Evolutionary conservation across 768 basidiomycete genomes (phyloP).

Genomic region (Suillus subaureus): DNA sequence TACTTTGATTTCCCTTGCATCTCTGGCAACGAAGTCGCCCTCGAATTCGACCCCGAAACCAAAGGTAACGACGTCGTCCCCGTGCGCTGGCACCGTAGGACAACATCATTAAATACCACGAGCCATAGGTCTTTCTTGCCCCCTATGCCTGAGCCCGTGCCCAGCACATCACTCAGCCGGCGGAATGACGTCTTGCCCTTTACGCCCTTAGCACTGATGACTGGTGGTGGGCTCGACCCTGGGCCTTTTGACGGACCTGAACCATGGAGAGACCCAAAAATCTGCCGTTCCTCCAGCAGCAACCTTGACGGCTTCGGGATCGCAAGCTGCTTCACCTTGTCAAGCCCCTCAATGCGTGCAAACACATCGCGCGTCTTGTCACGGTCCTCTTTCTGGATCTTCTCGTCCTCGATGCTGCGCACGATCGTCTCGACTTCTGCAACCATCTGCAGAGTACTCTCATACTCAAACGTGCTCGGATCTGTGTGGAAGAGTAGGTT

Average conservation of each 20-base stretch:
- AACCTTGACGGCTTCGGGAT: conserved; percentile 88
- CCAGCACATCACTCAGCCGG: conserved; percentile 87
- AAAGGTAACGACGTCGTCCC: conserved; percentile 87
- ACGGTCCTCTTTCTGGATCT: conserved; percentile 94
- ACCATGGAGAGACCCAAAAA: conserved; percentile 30
- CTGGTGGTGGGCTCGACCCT: conserved; percentile 38
- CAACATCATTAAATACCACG: conserved; percentile 95
- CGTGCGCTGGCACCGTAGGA: conserved; percentile 86
- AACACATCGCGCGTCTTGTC: conserved; percentile 95
- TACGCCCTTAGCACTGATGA: conserved; percentile 53
- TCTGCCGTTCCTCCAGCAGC: conserved; percentile 78
- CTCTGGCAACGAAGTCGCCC: conserved; percentile 82
- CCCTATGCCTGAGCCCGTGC: conserved; percentile 53
- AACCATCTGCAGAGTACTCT: conserved; percentile 94
- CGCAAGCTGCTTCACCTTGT: conserved; percentile 90
- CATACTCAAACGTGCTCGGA: conserved; percentile 96
- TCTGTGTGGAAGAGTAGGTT: conserved; percentile 97
- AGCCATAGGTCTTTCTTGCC: conserved; percentile 91
- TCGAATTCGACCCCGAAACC: conserved; percentile 63
- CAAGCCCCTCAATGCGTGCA: conserved; percentile 94
- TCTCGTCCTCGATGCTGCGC: conserved; percentile 96
- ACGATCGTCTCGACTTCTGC: conserved; percentile 97
- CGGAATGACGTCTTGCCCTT: conserved; percentile 87
- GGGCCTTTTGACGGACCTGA: conserved; percentile 26
- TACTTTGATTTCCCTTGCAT: conserved; percentile 83